Base-by-base conservation (phyloP, 306 rosid species). In the Dryas octopetala region DNA sequence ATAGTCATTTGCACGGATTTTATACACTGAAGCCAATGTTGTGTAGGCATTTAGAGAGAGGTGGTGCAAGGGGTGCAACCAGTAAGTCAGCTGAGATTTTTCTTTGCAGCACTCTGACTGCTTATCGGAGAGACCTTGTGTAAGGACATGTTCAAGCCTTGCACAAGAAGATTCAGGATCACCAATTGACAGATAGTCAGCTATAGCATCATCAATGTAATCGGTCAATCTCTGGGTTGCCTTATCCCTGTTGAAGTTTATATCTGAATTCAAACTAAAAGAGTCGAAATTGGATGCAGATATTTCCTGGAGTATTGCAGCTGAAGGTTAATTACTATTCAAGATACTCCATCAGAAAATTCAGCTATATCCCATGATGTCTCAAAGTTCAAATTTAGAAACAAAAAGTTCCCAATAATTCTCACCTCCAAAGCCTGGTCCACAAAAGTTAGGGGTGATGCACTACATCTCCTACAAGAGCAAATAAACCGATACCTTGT, bases 391-490 rank as follows among this genome's bases (percentile, higher is more conserved):
- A 62, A n/a, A 53, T 17, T 63, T 47, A 48, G 2, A 60, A 17
- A 52, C 41, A 51, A 62, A 9, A 17, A 9, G 50, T 17, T 66
- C 19, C 54, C 65, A 53, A 7, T 74, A 78, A 75, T n/a, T 47
- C 84, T 75, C 84, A 90, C 96, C 76, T 93, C 93, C 89, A 93
- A 85, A 80, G 68, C 83, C 66, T 52, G 77, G 78, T 93, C 97
- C 58, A 83, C 95, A 6, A 75, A 87, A 62, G 89, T 67, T 59
- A 65, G 68, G 64, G 89, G 88, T 17, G 76, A 75, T 47, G 49
- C 77, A 62, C 79, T 64, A 81, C 98, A 90, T 60, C 95, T 78
- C 57, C 54, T 62, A 68, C 98, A 93, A 70, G 79, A 60, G 75
- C 98, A 93, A 74, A 77, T 15, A 67, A 93, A 93, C 17, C 74